phyloP scores from a whole-genome alignment of 2,329 filamentous ascomycete species.

The Pseudogymnoascus sp. region DNA sequence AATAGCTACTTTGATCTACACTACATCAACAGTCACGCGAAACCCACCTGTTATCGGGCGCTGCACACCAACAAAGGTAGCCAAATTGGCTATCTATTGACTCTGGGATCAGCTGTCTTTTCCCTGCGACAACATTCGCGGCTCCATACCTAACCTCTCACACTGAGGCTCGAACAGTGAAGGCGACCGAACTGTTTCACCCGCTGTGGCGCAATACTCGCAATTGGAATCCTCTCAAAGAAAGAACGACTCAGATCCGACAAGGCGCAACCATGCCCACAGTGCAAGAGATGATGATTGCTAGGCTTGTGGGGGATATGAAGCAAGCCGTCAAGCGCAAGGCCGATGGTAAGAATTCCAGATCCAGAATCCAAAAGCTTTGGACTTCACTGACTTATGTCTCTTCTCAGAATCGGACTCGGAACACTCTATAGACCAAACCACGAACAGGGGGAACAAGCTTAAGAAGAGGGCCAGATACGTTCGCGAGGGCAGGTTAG shows the following conservation, averaged over 20 bases:
- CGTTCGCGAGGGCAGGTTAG: conserved; percentile 61
- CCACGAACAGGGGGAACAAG: conserved; percentile 71
- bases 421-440: conserved; percentile 62
- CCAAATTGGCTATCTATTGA: background rate
- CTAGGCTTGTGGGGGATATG: conserved; percentile 41
- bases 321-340: conserved; percentile 60
- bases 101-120: background rate
- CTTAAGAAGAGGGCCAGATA: conserved; percentile 69
- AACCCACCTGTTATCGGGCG: background rate
- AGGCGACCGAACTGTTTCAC: background rate
- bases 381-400: conserved; percentile 15
- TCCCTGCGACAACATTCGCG: background rate
- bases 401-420: conserved; percentile 61
- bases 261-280: background rate
- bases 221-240: background rate
- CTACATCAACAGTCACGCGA: background rate
- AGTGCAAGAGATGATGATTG: conserved; percentile 1
- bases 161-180: background rate
- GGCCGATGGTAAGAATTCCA: conserved; percentile 45
- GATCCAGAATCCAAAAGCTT: conserved; percentile 13
- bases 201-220: background rate
- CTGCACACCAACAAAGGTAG: background rate
- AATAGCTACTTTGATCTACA: background rate
- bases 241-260: background rate
- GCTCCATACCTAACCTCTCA: background rate